phyloP scores from a whole-genome alignment of 805 yeast species.

The Metschnikowia peoriensis region DNA sequence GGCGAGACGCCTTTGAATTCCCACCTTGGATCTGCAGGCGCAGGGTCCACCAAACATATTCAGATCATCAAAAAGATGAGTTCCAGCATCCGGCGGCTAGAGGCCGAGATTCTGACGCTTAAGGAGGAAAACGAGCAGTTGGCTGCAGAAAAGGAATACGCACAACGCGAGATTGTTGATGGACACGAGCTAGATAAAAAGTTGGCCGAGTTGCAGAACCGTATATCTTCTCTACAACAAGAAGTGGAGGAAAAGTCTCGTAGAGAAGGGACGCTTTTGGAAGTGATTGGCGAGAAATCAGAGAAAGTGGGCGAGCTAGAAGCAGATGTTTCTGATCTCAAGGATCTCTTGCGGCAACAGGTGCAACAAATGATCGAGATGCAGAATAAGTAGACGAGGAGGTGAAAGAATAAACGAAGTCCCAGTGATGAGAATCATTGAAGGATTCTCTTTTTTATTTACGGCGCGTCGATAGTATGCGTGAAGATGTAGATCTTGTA shows the following conservation, averaged over 20 bases:
- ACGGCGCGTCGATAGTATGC: too few species aligned
- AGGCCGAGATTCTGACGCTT: constrained; percentile 67
- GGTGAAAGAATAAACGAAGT: not conserved
- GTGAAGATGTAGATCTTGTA: too few species aligned
- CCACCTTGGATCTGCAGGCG: constrained; percentile 9
- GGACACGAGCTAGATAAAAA: constrained; percentile 27
- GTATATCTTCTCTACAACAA: constrained; percentile 24
- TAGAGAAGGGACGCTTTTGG: constrained; percentile 58
- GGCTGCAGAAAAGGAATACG: constrained; percentile 56
- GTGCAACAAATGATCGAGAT: constrained; percentile 69
- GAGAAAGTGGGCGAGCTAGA: constrained; percentile 81
- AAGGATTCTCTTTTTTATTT: too few species aligned
- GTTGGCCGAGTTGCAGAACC: constrained; percentile 27
- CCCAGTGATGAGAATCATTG: too few species aligned
- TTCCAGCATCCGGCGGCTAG: constrained; percentile 72
- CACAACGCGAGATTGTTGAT: constrained; percentile 65
- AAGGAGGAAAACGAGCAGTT: constrained; percentile 61
- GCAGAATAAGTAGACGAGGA: constrained; percentile 7
- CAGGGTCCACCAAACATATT: constrained; percentile 31
- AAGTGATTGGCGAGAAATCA: constrained; percentile 79
- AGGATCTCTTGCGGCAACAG: constrained; percentile 78
- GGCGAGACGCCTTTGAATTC: constrained; percentile 6
- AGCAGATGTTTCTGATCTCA: constrained; percentile 87
- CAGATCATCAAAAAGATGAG: constrained; percentile 77
- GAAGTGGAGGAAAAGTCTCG: constrained; percentile 36